These are phyloP conservation scores for Fistulifera pelliculosa DNA, from an alignment of 108 stramenopile species.

Conservation along the genomic window DNA sequence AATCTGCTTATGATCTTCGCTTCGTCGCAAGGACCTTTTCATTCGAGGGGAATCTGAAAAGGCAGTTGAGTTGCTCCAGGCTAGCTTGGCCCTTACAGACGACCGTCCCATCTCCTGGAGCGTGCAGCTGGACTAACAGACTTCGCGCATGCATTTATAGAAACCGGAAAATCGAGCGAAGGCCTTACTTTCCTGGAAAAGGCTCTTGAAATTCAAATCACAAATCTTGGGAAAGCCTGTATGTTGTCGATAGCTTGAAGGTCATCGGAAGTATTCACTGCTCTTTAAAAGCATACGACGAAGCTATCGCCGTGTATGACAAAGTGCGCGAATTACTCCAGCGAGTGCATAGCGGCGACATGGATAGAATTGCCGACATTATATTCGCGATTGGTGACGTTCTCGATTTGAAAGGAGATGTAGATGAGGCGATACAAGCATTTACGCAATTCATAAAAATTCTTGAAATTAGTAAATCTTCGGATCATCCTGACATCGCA, in stretches of 20 bases:
- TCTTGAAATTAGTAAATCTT: slow-evolving; percentile 14
- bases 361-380: slow-evolving; percentile 32
- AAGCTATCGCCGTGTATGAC: slow-evolving; percentile 24
- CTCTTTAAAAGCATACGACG: slow-evolving; percentile 18
- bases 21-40: slow-evolving; percentile 29
- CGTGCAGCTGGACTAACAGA: slow-evolving; percentile 33
- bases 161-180: slow-evolving; percentile 9
- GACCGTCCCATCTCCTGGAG: slow-evolving; percentile 34
- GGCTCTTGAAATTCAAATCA: slow-evolving; percentile 38
- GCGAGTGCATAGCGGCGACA: slow-evolving; percentile 30
- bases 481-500: slow-evolving; percentile 38
- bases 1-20: slow-evolving; percentile 24
- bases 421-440: slow-evolving; percentile 28
- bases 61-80: slow-evolving; percentile 29
- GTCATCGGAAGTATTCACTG: slow-evolving; percentile 32
- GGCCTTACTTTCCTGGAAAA: slow-evolving; percentile 31
- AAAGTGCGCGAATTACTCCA: slow-evolving; percentile 36
- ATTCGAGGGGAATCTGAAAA: slow-evolving; percentile 14
- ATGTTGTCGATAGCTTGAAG: slow-evolving; percentile 25
- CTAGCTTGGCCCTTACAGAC: slow-evolving; percentile 28
- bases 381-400: slow-evolving; percentile 36
- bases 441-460: slow-evolving; percentile 40
- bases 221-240: slow-evolving; percentile 39
- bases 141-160: slow-evolving; percentile 11
- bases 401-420: slow-evolving; percentile 7